Base-by-base conservation (phyloP, 2,329 filamentous ascomycete species). In the Stachybotrys echinatus region DNA sequence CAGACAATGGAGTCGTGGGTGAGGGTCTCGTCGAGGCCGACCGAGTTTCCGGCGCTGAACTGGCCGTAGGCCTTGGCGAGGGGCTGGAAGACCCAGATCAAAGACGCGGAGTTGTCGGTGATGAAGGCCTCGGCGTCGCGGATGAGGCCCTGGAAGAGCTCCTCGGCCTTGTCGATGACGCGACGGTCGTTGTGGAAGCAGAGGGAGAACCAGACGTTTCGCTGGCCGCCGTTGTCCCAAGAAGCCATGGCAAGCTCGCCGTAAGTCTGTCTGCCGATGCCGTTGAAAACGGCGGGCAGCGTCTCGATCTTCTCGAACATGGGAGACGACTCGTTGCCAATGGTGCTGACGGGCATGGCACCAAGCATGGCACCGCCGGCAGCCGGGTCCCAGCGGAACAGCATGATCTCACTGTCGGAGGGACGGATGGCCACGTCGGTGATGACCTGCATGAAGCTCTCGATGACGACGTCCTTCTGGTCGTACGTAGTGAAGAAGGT, bases 141-240 rank as follows among this genome's bases (percentile, higher is more conserved):
- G 40, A 43, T 43, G 40, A 43, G 22, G 6, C 19, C 22, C 5
- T 21, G 40, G 17, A 43, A 18, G 6, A 43, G 19, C 18, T 43
- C 40, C 18, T 43, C 40, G n/a, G 40, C 40, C 40, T 43, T 43
- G 12, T 43, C 22, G 17, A 43, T 22, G n/a, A 43, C 40, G 14
- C 40, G 40, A 12, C 22, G 19, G 40, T 43, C 40, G 18, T 43
- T 43, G 40, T 43, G 40, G 40, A 43, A 43, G 40, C 40, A 43
- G 6, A 43, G 40, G 14, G 40, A 43, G 40, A 43, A 43, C 40
- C 40, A 43, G 18, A 43, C 17, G 40, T 43, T 43, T 12, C 40
- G 19, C 40, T 43, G 19, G 19, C 40, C 40, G 18, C 40, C 40
- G 22, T 14, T 22, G 22, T 43, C 40, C 19, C 22, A 21, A 12